Conservation (phyloP, 495 filamentous ascomycete species). For the Talaromyces stipitatus region DNA sequence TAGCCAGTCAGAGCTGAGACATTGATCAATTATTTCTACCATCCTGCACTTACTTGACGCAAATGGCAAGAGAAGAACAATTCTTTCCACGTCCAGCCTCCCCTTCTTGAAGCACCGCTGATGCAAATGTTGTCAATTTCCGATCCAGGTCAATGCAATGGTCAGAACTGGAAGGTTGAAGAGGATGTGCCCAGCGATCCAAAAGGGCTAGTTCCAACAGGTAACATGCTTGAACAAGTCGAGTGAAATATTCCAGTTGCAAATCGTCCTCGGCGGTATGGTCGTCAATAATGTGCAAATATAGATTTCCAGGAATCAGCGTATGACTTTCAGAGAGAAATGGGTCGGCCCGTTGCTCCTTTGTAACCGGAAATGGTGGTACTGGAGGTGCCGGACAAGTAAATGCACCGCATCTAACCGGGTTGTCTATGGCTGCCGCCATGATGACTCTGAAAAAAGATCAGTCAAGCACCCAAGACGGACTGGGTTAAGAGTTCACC, state of each 20-base stretch:
- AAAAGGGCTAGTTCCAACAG: background rate
- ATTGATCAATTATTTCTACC: background rate
- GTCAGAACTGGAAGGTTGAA: background rate
- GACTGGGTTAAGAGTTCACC: background rate
- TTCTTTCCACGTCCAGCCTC: background rate
- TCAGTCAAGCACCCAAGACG: background rate
- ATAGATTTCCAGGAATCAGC: background rate
- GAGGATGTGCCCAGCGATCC: conserved; percentile 1
- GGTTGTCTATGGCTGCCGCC: background rate
- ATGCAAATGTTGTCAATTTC: background rate
- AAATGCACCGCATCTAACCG: background rate
- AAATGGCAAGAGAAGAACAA: background rate
- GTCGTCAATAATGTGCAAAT: background rate
- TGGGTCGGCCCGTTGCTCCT: background rate
- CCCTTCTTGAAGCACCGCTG: conserved; percentile 2
- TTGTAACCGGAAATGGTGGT: background rate
- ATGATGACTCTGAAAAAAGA: background rate
- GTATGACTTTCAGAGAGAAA: background rate
- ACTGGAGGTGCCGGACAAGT: background rate
- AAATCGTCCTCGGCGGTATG: background rate
- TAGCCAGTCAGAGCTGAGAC: background rate
- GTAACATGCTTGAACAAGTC: conserved; percentile 2
- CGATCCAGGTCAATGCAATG: conserved; percentile 1
- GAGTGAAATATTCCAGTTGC: background rate
- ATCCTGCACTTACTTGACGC: background rate